Evolutionary conservation across 2,329 filamentous ascomycete genomes (phyloP).

Genomic region (Talaromyces sp.): DNA sequence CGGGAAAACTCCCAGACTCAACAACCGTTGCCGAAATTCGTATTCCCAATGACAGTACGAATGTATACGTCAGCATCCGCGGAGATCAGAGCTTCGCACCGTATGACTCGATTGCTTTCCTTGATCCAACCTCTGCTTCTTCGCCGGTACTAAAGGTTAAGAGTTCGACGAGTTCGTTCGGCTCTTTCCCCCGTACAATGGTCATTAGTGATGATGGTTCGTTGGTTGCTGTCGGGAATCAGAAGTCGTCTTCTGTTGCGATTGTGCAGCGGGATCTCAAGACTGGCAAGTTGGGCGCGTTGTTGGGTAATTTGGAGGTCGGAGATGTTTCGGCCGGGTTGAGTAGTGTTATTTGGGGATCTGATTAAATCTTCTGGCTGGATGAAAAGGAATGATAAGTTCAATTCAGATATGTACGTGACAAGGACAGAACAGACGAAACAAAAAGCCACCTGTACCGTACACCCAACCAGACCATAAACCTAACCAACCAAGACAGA

Average conservation of each 20-base stretch:
- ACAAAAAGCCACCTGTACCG: constrained; percentile 12
- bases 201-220: constrained; percentile 60
- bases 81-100: constrained; percentile 26
- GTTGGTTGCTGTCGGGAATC: constrained; percentile 61
- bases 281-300: constrained; percentile 54
- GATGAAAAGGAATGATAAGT: neutral
- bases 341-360: constrained; percentile 35
- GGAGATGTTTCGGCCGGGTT: constrained; percentile 25
- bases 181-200: constrained; percentile 62
- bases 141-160: constrained; percentile 53
- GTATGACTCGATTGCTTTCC: constrained; percentile 23
- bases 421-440: neutral
- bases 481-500: neutral
- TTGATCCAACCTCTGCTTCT: constrained; percentile 25
- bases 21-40: constrained; percentile 27
- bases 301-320: constrained; percentile 28
- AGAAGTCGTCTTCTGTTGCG: constrained; percentile 56
- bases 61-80: constrained; percentile 31
- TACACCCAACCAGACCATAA: constrained; percentile 5
- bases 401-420: constrained; percentile 3
- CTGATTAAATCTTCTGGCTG: constrained; percentile 8
- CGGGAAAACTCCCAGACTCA: constrained; percentile 21
- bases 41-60: constrained; percentile 13
- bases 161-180: constrained; percentile 58
- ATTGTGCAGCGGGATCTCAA: constrained; percentile 56